Evolutionary conservation across 331 rosid species (phyloP), one percentile per base, ranked within the genome.

Genomic region (Telfairia occidentalis): DNA sequence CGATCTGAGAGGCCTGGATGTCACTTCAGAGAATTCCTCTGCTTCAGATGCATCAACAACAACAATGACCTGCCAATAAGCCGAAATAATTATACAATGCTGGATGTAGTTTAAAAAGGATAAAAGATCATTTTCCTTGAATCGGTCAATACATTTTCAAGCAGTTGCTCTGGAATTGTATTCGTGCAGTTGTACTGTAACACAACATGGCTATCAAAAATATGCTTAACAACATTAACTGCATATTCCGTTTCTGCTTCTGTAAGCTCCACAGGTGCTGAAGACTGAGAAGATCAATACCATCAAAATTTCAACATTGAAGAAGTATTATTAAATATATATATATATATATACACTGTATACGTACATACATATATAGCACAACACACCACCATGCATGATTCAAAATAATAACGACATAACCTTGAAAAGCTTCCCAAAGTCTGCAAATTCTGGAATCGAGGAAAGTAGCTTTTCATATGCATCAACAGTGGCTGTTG

Each of bases 221-320:
- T 89, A 84, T 92, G 97, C 86, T 95, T 95, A 65, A 95, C 97
- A 78, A 82, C 97, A 82, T 92, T 92, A 77, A 95, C 97, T 60
- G 99, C 92, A 79, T 92, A 95, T 87, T 92, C 99, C 16, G 97
- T 92, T 87, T 92, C 97, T 18, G 97, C 93, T 86, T 95, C 97
- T 60, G 99, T 90, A 59, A 95, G 94, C 82, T 95, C 99, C 90
- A 95, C 97, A 38, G 96, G 96, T 83, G 88, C 89, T 60, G 96
- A 90, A 79, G 99, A 90, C 99, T 95, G 96, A 67, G 63, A 74
- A 78, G 13, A 77, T 71, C 34, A 75, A 74, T 40, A 74, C 52
- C 23, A 55, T 15, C 8, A 74, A n/a, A 63, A 32, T 7, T 49
- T 74, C 12, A 28, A 45, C 70, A 35, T 19, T 50, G 13, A 38